These are phyloP conservation scores for Climacium dendroides DNA, from an alignment of 225 moss, liverwort and hornwort species.

Conservation along the genomic window DNA sequence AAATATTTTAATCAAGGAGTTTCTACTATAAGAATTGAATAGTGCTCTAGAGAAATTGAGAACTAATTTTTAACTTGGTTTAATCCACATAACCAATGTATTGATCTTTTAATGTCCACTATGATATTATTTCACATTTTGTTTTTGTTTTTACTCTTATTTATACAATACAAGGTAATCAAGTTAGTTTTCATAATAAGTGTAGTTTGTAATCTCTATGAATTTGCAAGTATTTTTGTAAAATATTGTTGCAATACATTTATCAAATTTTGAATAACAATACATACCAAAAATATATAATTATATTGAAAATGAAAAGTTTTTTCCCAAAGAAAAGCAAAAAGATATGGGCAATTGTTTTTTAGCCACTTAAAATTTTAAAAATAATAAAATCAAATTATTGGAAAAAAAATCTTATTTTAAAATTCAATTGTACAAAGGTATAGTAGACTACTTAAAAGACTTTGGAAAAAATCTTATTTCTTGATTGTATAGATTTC, in stretches of 20 bases:
- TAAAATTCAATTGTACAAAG: not conserved
- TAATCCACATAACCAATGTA: not conserved
- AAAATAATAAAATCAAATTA: too few relatives aligned
- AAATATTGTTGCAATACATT: not conserved
- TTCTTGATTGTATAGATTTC: fast-evolving
- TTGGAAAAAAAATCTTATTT: too few relatives aligned
- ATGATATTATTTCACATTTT: not conserved
- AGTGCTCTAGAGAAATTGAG: not conserved
- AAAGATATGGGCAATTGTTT: too few relatives aligned
- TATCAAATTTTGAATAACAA: fast-evolving
- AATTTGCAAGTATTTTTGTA: not conserved
- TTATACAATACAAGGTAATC: too few relatives aligned
- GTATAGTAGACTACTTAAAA: not conserved
- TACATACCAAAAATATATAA: too few relatives aligned
- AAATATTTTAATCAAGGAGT: not conserved
- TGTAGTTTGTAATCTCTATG: too few relatives aligned
- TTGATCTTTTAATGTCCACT: not conserved
- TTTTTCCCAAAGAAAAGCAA: not conserved
- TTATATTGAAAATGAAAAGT: too few relatives aligned
- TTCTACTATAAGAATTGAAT: not conserved
- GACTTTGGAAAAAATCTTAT: too few relatives aligned
- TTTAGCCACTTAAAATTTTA: fast-evolving
- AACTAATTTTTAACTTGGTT: not conserved
- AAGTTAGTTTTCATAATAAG: too few relatives aligned
- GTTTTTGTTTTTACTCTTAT: too few relatives aligned